These are phyloP conservation scores for Podospora bellae-mahoneyi DNA, from an alignment of 495 filamentous ascomycete species.

Conservation along the genomic window DNA sequence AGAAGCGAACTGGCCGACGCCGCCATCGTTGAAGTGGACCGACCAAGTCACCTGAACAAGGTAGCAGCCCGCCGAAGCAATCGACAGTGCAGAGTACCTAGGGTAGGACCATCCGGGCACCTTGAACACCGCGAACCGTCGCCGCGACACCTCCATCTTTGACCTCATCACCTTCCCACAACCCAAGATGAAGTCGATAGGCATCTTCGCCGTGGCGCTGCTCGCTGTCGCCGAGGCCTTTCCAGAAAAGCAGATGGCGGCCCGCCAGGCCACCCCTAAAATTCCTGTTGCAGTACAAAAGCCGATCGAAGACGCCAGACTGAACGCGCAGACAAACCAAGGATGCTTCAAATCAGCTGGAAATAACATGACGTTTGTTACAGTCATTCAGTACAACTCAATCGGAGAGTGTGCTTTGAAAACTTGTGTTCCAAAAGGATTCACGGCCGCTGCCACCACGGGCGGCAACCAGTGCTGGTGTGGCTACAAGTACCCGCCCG, in stretches of 20 bases:
- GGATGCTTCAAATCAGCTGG: conserved; percentile 36
- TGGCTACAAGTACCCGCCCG: conserved; percentile 56
- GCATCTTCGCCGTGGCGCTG: conserved; percentile 21
- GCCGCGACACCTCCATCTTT: neutral
- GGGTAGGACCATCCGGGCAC: neutral
- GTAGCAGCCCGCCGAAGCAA: conserved; percentile 8
- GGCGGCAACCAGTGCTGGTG: conserved; percentile 54
- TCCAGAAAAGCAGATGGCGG: conserved; percentile 8
- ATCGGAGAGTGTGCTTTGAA: conserved; percentile 17
- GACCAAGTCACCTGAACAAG: conserved; percentile 8
- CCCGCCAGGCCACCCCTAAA: conserved; percentile 4
- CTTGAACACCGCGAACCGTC: neutral
- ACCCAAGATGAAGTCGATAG: conserved; percentile 31
- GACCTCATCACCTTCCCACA: neutral
- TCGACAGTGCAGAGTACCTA: neutral
- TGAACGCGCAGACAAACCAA: conserved; percentile 16
- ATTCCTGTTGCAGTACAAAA: conserved; percentile 6
- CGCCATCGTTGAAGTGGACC: conserved; percentile 4
- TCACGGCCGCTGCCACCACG: conserved; percentile 19
- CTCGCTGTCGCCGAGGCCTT: conserved; percentile 19
- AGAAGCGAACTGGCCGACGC: conserved; percentile 2
- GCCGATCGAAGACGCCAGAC: conserved; percentile 6
- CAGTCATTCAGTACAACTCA: conserved; percentile 16
- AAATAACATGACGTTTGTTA: conserved; percentile 2
- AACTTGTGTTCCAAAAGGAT: conserved; percentile 16